phyloP scores from a whole-genome alignment of 164 flowering plant species.

The Hamamelis virginiana region DNA sequence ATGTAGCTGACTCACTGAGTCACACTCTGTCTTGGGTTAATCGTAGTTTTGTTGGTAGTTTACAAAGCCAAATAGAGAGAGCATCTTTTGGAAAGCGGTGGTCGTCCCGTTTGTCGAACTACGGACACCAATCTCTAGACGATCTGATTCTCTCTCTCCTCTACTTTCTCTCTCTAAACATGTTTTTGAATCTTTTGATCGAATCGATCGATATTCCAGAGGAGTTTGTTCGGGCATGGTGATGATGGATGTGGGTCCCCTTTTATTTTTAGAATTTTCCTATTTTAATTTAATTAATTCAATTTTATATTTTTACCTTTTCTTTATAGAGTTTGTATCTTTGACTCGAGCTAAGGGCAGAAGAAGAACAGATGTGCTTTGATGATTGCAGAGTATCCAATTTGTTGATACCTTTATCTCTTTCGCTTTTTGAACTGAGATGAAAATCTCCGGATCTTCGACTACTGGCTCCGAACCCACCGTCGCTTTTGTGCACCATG shows the following conservation, averaged over 20 bases:
- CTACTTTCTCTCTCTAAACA: slow-evolving; percentile 5
- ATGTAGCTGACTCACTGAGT: slow-evolving; percentile 5
- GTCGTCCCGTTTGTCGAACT: slow-evolving; percentile 57
- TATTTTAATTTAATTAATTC: background rate
- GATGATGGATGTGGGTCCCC: slow-evolving; percentile 26
- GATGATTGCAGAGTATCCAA: slow-evolving; percentile 42
- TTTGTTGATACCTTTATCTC: slow-evolving; percentile 15
- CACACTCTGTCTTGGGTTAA: slow-evolving; percentile 41
- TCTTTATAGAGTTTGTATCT: slow-evolving; percentile 31
- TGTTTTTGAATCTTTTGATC: slow-evolving; percentile 29
- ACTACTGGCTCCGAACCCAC: slow-evolving; percentile 3
- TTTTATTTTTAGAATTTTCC: slow-evolving; percentile 1
- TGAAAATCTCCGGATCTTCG: slow-evolving; percentile 20
- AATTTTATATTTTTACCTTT: background rate
- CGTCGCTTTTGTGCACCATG: slow-evolving; percentile 5
- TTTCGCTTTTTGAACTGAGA: slow-evolving; percentile 8
- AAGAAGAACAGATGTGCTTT: slow-evolving; percentile 28
- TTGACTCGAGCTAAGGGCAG: slow-evolving; percentile 33
- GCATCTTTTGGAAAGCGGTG: slow-evolving; percentile 80
- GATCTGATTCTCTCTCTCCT: slow-evolving; percentile 43
- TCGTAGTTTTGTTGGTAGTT: slow-evolving; percentile 22
- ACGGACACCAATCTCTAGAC: slow-evolving; percentile 52
- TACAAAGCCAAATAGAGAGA: slow-evolving; percentile 35
- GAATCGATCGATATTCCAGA: slow-evolving; percentile 19
- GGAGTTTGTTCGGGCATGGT: slow-evolving; percentile 21